Base-by-base conservation (phyloP, 176 grass and related monocot species). In the Juncus inflexus region DNA sequence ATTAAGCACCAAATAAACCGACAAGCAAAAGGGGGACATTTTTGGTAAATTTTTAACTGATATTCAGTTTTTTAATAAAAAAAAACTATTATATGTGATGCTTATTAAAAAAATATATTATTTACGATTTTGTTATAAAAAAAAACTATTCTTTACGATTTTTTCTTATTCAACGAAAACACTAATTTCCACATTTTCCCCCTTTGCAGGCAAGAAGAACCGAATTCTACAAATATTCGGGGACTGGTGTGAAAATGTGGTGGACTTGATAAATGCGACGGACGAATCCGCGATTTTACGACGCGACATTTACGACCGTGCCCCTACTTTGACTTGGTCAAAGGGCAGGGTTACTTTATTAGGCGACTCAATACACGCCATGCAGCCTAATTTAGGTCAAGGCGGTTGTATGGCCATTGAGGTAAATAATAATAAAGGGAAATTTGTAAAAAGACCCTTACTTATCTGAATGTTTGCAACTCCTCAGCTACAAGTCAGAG, bases 381-480 rank as follows among this genome's bases (percentile, higher is more conserved):
- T 99, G 94, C 94, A 99, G 51, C 94, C 94, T 81, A 99, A 99
- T 81, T 54, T 99, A 67, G 94, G 94, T 35, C 94, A 99, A 86
- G 94, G 94, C 66, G 94, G 94, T 36, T 99, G 94, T 74, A 99
- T 99, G 94, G 94, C 94, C 76, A 99, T 99, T 59, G 88, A 99
- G 94, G 94, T 99, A 86, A 60, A 42, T 3, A 56, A 62, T 28
- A 61, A 58, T 12, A 12, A 37, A 2, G 58, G 38, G 8, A 8
- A 12, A 11, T 4, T 40, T 52, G 49, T 12, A 52, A 52, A 12
- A 52, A 52, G 0, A 2, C 49, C 49, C 12, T 12, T 52, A 8
- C 12, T 8, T 12, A 7, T 8, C 12, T 7, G 49, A 52, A 52
- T 52, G 1, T 28, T 28, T 28, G 19, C 19, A 28, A 28, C 19